phyloP scores from a whole-genome alignment of 495 filamentous ascomycete genomes.

The Penicillium alfredii region DNA sequence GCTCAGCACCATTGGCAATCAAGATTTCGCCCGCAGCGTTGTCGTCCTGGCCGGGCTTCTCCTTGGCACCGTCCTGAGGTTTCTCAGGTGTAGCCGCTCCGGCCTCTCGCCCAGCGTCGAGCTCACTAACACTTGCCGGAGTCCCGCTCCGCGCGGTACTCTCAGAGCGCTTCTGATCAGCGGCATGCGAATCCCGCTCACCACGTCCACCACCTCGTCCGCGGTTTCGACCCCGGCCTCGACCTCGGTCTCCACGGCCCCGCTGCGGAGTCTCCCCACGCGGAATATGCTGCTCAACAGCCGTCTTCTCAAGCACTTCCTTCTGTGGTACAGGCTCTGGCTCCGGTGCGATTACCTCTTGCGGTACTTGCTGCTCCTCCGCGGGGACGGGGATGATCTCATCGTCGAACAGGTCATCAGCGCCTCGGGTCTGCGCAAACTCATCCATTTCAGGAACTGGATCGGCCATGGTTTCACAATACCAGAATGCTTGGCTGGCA shows the following conservation, averaged over 20 bases:
- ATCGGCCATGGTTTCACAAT: conserved; percentile 23
- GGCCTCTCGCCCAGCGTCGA: conserved; percentile 11
- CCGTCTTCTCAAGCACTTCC: conserved; percentile 11
- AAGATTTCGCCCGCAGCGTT: conserved; percentile 14
- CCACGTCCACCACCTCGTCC: conserved; percentile 30
- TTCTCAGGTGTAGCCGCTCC: conserved; percentile 17
- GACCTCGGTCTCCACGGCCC: conserved; percentile 33
- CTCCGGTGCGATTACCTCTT: conserved; percentile 14
- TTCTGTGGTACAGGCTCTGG: conserved; percentile 8
- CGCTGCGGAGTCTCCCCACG: conserved; percentile 26
- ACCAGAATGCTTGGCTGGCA: too few relatives aligned
- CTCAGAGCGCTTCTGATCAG: conserved; percentile 26
- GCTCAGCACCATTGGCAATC: conserved; percentile 20
- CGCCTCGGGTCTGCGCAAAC: conserved; percentile 61
- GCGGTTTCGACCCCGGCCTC: conserved; percentile 32
- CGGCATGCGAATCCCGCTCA: conserved; percentile 26
- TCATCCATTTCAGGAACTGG: conserved; percentile 28
- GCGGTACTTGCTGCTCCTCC: conserved; percentile 28
- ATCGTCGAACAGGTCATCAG: conserved; percentile 67
- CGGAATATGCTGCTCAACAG: conserved; percentile 10
- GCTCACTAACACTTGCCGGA: conserved; percentile 12
- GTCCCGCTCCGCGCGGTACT: conserved; percentile 18
- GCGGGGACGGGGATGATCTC: conserved; percentile 58
- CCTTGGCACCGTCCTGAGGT: conserved; percentile 15
- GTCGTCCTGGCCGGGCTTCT: conserved; percentile 13